Evolutionary conservation across 208 protist genomes (phyloP).

Genomic region (Endotrypanum monterogeii): DNA sequence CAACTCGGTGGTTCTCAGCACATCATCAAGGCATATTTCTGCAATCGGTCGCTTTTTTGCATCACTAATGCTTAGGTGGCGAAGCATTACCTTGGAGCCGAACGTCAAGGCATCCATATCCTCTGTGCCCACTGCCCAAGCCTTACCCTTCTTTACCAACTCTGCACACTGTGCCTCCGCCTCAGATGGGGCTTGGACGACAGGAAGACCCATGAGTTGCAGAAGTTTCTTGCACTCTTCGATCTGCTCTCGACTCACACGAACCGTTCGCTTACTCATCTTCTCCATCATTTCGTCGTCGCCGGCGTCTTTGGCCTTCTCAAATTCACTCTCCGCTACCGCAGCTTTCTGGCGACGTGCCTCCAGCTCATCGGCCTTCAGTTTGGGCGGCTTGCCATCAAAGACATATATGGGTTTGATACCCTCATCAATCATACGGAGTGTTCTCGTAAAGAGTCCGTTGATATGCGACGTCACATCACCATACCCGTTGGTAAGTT

Average conservation of each 20-base stretch:
- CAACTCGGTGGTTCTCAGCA: constrained; percentile 82
- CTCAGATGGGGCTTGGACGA: constrained; percentile 96
- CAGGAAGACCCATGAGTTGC: constrained; percentile 98
- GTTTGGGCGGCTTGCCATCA: constrained; percentile 98
- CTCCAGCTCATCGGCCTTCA: constrained; percentile 96
- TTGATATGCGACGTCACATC: constrained; percentile 98
- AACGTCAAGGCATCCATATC: constrained; percentile 99
- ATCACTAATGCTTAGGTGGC: constrained; percentile 96
- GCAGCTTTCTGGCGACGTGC: constrained; percentile 91
- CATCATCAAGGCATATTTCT: constrained; percentile 93
- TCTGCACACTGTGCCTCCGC: constrained; percentile 99
- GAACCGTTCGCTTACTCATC: constrained; percentile 94
- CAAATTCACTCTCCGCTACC: constrained; percentile 93
- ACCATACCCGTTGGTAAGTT: constrained; percentile 96
- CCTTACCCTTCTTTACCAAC: constrained; percentile 93
- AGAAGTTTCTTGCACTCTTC: constrained; percentile 99
- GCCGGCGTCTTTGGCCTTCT: constrained; percentile 87
- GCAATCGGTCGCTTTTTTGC: constrained; percentile 96
- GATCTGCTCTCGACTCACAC: constrained; percentile 95
- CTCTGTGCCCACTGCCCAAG: constrained; percentile 98
- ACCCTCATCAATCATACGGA: constrained; percentile 98
- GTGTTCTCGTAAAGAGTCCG: constrained; percentile 97
- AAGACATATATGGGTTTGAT: constrained; percentile 99
- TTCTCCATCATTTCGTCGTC: constrained; percentile 94
- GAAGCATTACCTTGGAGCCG: constrained; percentile 94